Conservation (phyloP, 2,329 filamentous ascomycete genomes). For the Elsinoe arachidis region DNA sequence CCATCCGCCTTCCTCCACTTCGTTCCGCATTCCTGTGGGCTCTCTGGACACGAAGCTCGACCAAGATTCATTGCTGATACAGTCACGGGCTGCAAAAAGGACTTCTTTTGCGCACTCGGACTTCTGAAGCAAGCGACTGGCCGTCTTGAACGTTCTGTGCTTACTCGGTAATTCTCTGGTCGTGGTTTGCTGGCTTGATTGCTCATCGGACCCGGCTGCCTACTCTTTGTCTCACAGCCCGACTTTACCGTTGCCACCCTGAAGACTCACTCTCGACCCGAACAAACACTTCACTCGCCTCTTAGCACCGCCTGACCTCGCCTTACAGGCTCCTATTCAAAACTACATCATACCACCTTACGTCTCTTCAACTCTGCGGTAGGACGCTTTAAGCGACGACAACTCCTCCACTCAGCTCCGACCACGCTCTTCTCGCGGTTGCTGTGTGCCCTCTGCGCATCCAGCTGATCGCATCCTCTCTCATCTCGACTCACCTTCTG, state of each 20-base stretch:
- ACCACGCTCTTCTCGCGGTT: slow-evolving; percentile 6
- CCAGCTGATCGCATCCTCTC: slow-evolving; percentile 8
- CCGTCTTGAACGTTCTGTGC: background rate
- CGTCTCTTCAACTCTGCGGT: slow-evolving; percentile 12
- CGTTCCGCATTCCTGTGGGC: slow-evolving; percentile 9
- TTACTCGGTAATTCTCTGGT: background rate
- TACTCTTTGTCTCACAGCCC: slow-evolving; percentile 11
- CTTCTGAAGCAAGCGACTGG: background rate
- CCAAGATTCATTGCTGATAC: background rate
- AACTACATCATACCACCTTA: background rate
- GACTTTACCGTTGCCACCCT: slow-evolving; percentile 11
- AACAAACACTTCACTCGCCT: background rate
- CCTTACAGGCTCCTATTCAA: background rate
- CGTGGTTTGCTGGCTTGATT: slow-evolving; percentile 11
- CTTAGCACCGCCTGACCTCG: background rate
- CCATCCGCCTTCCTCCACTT: background rate
- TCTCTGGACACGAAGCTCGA: slow-evolving; percentile 4
- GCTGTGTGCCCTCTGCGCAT: slow-evolving; percentile 11
- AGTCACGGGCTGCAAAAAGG: background rate
- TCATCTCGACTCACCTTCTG: background rate
- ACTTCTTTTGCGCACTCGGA: background rate
- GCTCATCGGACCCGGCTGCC: slow-evolving; percentile 14
- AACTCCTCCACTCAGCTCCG: slow-evolving; percentile 10
- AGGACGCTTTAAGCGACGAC: slow-evolving; percentile 10
- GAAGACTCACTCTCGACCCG: background rate